Evolutionary conservation across 495 filamentous ascomycete species (phyloP).

Genomic region (Evernia prunastri): DNA sequence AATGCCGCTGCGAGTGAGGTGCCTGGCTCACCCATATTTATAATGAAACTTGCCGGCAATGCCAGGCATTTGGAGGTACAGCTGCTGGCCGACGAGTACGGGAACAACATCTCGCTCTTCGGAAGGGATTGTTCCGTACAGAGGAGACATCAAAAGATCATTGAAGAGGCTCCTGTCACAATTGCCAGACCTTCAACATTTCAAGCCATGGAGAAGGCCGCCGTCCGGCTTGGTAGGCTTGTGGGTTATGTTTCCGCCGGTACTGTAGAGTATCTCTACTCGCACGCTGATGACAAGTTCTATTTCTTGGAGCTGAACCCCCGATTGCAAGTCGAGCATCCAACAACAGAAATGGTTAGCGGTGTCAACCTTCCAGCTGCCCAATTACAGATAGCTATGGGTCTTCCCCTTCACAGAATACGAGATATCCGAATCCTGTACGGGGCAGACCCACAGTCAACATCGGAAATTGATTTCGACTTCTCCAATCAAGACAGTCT

Average conservation of each 20-base stretch:
- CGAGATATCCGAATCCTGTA: conserved; percentile 94
- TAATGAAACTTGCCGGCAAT: conserved; percentile 98
- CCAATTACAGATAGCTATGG: conserved; percentile 98
- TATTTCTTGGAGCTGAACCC: conserved; percentile 99
- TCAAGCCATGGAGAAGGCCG: conserved; percentile 92
- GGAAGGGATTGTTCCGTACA: conserved; percentile 99
- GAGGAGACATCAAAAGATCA: conserved; percentile 98
- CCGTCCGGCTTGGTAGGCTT: conserved; percentile 84
- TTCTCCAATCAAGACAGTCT: conserved; percentile 83
- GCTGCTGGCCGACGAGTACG: conserved; percentile 95
- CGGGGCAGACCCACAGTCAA: conserved; percentile 81
- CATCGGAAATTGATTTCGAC: conserved; percentile 91
- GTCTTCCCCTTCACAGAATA: conserved; percentile 90
- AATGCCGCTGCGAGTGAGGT: conserved; percentile 96
- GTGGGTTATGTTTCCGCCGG: conserved; percentile 98
- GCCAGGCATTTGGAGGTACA: conserved; percentile 97
- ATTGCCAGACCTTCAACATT: conserved; percentile 87
- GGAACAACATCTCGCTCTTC: conserved; percentile 98
- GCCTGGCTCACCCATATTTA: conserved; percentile 98
- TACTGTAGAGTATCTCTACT: conserved; percentile 99
- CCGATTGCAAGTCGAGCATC: conserved; percentile 97
- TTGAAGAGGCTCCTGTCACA: conserved; percentile 96
- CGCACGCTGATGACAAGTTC: conserved; percentile 96
- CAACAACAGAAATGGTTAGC: conserved; percentile 98
- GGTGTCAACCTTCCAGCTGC: conserved; percentile 96